Evolutionary conservation across 768 basidiomycete genomes (phyloP), one percentile per base, ranked within the genome.

Genomic region (Erythrobasidium yunnanense): DNA sequence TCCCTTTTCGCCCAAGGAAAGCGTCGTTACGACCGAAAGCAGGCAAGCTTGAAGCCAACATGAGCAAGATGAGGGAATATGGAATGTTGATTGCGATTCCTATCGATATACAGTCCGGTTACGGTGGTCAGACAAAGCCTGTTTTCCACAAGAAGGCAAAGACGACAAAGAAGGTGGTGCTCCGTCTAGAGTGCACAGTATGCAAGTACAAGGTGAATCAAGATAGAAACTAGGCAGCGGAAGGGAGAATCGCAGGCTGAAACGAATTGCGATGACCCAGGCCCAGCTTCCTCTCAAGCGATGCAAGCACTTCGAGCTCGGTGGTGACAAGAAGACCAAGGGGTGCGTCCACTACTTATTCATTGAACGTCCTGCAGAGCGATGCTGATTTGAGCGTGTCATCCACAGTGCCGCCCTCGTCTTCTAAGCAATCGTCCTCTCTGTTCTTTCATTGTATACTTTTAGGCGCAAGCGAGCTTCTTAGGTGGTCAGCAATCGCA

Each of bases 241-340:
- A 93, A 77, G 47, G 17, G 29, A 0, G 30, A 17, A 62, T n/a
- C 18, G 11, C 56, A 4, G n/a, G 15, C 32, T 53, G 2, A 52
- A 25, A 2, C 13, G 23, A n/a, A 18, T 25, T 22, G 32, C 20
- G 54, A 32, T 33, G 5, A 17, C 27, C 23, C 50, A 50, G 58
- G 60, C 60, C 22, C 73, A 76, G 71, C 76, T 97, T 66, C 74
- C 88, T 13, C 82, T 99, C 77, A 99, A 99, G 82, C 91, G 95
- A 72, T 96, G 91, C 92, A 99, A 99, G 80, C 93, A 99, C 89
- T 90, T 75, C 76, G 88, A 84, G 29, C 6, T 35, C 29, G 20
- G 95, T 78, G 95, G 95, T 77, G 95, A 99, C 84, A 99, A 97
- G 85, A 96, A 96, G 87, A 91, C 89, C 73, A 91, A 91, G 84